Conservation (phyloP, 305 asterid species). For the Ajuga reptans region DNA sequence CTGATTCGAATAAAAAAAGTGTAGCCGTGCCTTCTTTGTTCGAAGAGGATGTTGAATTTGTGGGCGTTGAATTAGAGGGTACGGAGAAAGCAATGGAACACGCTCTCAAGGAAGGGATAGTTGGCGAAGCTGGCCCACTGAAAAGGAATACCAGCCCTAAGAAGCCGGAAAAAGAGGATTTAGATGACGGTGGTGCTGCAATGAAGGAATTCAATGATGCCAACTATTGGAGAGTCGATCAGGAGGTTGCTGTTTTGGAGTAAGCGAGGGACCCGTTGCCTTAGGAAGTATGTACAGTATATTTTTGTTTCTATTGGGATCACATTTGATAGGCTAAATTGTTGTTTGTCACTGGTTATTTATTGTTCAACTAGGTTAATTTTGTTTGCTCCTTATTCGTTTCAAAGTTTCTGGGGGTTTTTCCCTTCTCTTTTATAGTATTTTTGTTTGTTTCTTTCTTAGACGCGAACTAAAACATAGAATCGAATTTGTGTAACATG, state of each 20-base stretch:
- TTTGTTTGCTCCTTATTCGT: neutral
- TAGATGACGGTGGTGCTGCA: slow-evolving; percentile 50
- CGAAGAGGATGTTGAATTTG: slow-evolving; percentile 95
- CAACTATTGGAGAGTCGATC: slow-evolving; percentile 96
- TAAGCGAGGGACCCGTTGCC: slow-evolving; percentile 21
- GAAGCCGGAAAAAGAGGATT: slow-evolving; percentile 47
- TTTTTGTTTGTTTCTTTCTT: slow-evolving; percentile 19
- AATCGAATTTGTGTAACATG: slow-evolving; percentile 24
- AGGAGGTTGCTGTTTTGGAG: slow-evolving; percentile 74
- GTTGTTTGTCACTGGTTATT: slow-evolving; percentile 29
- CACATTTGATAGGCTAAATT: slow-evolving; percentile 21
- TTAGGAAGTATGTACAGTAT: slow-evolving; percentile 47
- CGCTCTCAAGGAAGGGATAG: slow-evolving; percentile 85
- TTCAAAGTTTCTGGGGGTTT: slow-evolving; percentile 15
- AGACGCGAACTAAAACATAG: neutral
- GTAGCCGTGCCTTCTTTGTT: slow-evolving; percentile 66
- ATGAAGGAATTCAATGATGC: slow-evolving; percentile 78
- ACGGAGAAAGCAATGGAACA: slow-evolving; percentile 90
- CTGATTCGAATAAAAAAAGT: slow-evolving; percentile 35
- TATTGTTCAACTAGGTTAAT: slow-evolving; percentile 24
- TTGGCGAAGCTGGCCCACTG: slow-evolving; percentile 84
- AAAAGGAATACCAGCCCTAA: slow-evolving; percentile 46
- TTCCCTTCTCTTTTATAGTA: slow-evolving; percentile 15
- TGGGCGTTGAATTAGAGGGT: slow-evolving; percentile 87
- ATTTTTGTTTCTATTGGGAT: slow-evolving; percentile 33